These are phyloP conservation scores for Ceriops tagal DNA, from an alignment of 345 rosid genomes.

Conservation along the genomic window DNA sequence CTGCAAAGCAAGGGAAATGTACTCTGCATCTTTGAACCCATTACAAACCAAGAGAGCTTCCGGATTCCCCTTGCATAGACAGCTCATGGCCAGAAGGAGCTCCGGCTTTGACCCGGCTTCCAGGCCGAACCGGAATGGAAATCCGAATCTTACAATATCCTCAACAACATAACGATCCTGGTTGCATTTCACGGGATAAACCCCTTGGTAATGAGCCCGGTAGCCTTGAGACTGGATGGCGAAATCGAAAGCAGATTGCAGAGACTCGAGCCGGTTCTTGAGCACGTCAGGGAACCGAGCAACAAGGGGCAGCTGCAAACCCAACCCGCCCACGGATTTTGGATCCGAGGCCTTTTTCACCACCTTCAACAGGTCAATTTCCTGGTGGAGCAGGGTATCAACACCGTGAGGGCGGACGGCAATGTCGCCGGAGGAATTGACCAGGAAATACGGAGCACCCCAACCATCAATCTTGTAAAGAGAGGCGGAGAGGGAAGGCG, in stretches of 20 bases:
- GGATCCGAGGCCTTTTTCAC: conserved; percentile 81
- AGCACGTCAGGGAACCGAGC: conserved; percentile 81
- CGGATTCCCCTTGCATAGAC: conserved; percentile 66
- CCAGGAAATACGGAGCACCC: conserved; percentile 89
- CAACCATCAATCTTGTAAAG: conserved; percentile 72
- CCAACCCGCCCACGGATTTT: conserved; percentile 68
- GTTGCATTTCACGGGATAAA: conserved; percentile 92
- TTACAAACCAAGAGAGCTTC: conserved; percentile 78
- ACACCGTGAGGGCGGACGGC: conserved; percentile 65
- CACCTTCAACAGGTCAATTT: conserved; percentile 70
- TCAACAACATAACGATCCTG: conserved; percentile 87
- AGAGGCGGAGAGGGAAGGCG: conserved; percentile 55
- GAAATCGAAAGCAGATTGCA: conserved; percentile 66
- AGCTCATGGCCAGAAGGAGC: conserved; percentile 85
- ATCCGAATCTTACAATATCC: conserved; percentile 77
- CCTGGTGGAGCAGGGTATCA: conserved; percentile 67
- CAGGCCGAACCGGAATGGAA: conserved; percentile 69
- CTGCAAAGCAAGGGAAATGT: conserved; percentile 65
- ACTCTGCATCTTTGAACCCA: conserved; percentile 85
- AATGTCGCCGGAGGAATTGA: conserved; percentile 66
- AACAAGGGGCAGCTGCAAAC: conserved; percentile 74
- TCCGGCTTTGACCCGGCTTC: conserved; percentile 99
- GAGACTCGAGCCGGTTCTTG: conserved; percentile 73
- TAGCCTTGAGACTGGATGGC: conserved; percentile 61
- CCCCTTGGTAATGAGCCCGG: conserved; percentile 80